A percentile compares a stretch with the other conserved stretches of the same genome.
These are phyloP conservation scores for Cladobotryum protrusum DNA, from an alignment of 2,329 filamentous ascomycete genomes.

Conservation along the genomic window DNA sequence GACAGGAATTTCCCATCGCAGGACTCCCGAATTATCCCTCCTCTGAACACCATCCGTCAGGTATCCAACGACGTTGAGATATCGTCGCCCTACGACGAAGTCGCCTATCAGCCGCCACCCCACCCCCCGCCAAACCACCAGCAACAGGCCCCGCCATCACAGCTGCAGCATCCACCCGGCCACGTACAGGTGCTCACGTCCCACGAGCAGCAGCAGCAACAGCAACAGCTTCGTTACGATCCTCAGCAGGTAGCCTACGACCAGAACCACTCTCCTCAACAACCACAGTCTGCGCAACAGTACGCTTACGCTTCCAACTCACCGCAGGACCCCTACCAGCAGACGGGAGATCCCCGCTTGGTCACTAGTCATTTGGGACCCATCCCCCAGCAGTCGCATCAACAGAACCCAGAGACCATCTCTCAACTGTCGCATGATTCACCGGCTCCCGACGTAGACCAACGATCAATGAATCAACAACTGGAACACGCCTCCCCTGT, in stretches of 20 bases:
- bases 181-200: constrained; percentile 14
- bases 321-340: constrained; percentile 29
- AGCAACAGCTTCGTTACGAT: constrained; percentile 29
- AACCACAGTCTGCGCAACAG: constrained; percentile 15
- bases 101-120: constrained; percentile 29
- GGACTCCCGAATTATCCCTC: constrained; percentile 30
- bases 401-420: constrained; percentile 51
- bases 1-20: constrained; percentile 35
- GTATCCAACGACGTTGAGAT: constrained; percentile 40
- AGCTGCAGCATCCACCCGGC: constrained; percentile 20
- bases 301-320: too few relatives aligned
- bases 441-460: constrained; percentile 44
- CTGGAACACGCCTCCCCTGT: constrained; percentile 39
- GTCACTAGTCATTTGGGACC: constrained; percentile 31
- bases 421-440: constrained; percentile 60
- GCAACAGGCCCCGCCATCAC: constrained; percentile 14
- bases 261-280: constrained; percentile 21
- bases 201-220: constrained; percentile 18
- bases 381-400: constrained; percentile 19
- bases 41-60: constrained; percentile 40
- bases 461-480: constrained; percentile 34
- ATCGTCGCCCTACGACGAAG: constrained; percentile 41
- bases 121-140: constrained; percentile 20
- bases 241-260: constrained; percentile 34
- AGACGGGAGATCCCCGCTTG: constrained; percentile 29